phyloP scores from a whole-genome alignment of 169 alveolate genomes.

The Plasmodium yoelii region DNA sequence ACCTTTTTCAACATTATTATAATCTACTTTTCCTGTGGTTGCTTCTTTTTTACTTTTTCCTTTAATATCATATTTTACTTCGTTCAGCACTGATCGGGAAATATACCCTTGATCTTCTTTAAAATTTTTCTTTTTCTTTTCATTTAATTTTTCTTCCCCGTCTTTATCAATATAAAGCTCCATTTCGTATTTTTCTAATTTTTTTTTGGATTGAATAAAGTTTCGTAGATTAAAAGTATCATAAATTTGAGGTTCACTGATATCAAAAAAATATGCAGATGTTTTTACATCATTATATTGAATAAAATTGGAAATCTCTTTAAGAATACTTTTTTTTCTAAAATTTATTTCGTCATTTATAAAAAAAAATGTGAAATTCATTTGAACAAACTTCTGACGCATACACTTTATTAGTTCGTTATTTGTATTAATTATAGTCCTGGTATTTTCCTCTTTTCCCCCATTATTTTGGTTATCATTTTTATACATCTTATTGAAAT shows the following conservation, averaged over 20 bases:
- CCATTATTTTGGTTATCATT: not conserved
- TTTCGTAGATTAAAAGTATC: slow-evolving; percentile 29
- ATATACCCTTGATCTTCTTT: not conserved
- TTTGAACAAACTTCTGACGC: slow-evolving; percentile 32
- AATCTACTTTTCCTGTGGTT: not conserved
- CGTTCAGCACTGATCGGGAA: not conserved
- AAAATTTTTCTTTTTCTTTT: not conserved
- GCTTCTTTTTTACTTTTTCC: not conserved
- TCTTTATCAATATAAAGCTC: slow-evolving; percentile 15
- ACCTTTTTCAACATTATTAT: not conserved
- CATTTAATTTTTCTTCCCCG: slow-evolving; percentile 8
- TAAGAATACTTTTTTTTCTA: slow-evolving; percentile 26
- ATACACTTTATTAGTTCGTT: slow-evolving; percentile 39
- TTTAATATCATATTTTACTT: not conserved
- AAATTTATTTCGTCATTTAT: slow-evolving; percentile 50
- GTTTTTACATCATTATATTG: slow-evolving; percentile 42
- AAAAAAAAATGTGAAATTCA: slow-evolving; percentile 44
- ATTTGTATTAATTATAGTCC: slow-evolving; percentile 29
- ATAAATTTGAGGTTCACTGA: slow-evolving; percentile 12
- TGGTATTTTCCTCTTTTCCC: slow-evolving; percentile 1
- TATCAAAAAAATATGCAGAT: slow-evolving; percentile 69
- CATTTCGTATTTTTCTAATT: slow-evolving; percentile 40
- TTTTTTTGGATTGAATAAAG: slow-evolving; percentile 22
- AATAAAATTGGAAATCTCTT: slow-evolving; percentile 17
- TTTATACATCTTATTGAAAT: not conserved